These are phyloP conservation scores for Ilyonectria destructans DNA, from an alignment of 2,329 filamentous ascomycete genomes.

Conservation along the genomic window DNA sequence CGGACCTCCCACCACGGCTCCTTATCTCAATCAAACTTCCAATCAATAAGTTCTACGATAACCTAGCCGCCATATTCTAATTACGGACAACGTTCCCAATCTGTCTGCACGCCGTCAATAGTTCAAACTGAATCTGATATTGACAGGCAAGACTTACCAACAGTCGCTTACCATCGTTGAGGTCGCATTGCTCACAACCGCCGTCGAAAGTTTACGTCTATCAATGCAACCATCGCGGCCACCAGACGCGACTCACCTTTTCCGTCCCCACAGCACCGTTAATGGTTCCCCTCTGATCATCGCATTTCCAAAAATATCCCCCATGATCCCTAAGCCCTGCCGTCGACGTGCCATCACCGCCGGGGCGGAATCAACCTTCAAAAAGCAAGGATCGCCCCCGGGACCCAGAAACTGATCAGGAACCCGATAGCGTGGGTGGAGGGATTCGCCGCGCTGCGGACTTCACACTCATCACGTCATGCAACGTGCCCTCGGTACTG, in stretches of 20 bases:
- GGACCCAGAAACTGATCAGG: conserved; percentile 14
- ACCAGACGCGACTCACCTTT: conserved; percentile 17
- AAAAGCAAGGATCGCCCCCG: conserved; percentile 18
- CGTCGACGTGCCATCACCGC: conserved; percentile 23
- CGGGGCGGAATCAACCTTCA: conserved; percentile 3
- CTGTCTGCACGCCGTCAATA: conserved; percentile 1
- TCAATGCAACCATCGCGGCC: conserved; percentile 22
- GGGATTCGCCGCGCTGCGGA: conserved; percentile 4
- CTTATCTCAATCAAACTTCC: background rate
- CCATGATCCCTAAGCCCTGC: conserved; percentile 8
- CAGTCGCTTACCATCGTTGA: conserved; percentile 18
- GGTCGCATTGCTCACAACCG: conserved; percentile 25
- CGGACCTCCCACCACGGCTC: no score
- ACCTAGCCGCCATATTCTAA: background rate
- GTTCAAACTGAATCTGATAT: conserved; percentile 5
- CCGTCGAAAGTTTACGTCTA: conserved; percentile 13
- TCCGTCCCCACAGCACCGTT: conserved; percentile 18
- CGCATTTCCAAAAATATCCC: conserved; percentile 30
- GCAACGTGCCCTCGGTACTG: conserved; percentile 14
- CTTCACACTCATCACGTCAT: conserved; percentile 27
- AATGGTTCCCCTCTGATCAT: conserved; percentile 6
- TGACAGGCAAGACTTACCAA: conserved; percentile 17
- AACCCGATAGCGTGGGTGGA: conserved; percentile 17
- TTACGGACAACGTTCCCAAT: conserved; percentile 7
- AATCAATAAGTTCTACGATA: conserved; percentile 15